These are phyloP conservation scores for Ammopiptanthus mongolicus DNA, from an alignment of 306 rosid genomes.

Conservation along the genomic window DNA sequence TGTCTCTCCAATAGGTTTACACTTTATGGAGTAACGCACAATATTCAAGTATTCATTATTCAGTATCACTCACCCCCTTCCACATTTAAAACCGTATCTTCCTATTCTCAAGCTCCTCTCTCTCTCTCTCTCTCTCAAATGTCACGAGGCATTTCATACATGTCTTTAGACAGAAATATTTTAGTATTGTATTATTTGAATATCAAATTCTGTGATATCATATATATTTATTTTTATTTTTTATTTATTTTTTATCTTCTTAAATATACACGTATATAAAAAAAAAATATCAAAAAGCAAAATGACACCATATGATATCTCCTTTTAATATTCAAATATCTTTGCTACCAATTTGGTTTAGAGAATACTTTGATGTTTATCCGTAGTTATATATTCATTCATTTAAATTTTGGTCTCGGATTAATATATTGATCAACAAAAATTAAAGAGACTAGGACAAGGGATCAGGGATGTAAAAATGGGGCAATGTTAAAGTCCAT, in stretches of 20 bases:
- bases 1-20: not conserved
- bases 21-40: not conserved
- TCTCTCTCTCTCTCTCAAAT: not conserved
- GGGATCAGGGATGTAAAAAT: not conserved
- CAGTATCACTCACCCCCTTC: not conserved
- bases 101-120: not conserved
- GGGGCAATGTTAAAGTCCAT: too few species aligned
- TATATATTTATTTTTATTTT: too few species aligned
- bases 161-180: not conserved
- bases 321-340: too few species aligned
- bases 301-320: too few species aligned
- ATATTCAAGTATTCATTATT: constrained; percentile 7
- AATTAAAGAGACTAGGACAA: not conserved
- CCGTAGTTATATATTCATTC: not conserved
- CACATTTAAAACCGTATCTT: not conserved
- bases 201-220: too few species aligned
- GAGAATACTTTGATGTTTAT: not conserved
- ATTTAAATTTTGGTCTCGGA: not conserved
- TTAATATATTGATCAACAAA: too few species aligned
- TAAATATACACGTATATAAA: too few species aligned
- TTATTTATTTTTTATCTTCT: too few species aligned
- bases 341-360: too few species aligned
- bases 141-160: not conserved
- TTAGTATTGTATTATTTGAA: too few species aligned
- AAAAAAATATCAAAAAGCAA: too few species aligned